Percentiles rank a stretch among this genome's conserved stretches.
Conservation (phyloP, 2,329 filamentous ascomycete genomes). For the Chalaropsis ovoidea region DNA sequence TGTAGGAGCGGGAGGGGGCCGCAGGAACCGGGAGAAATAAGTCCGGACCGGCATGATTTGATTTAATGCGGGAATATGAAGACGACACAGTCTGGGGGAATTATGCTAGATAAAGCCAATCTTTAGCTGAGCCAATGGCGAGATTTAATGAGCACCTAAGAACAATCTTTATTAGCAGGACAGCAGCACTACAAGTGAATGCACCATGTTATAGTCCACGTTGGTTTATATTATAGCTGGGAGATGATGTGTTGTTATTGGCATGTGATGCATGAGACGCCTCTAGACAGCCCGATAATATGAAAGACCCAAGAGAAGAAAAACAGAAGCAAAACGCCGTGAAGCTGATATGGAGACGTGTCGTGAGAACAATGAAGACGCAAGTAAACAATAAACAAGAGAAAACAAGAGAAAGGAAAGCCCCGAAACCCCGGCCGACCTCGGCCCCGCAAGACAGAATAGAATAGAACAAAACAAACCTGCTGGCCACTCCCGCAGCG, state of each 20-base stretch:
- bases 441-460: not conserved
- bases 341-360: not conserved
- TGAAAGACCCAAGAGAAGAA: not conserved
- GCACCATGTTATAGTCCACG: too few relatives aligned
- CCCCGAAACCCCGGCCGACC: not conserved
- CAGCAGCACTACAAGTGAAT: too few relatives aligned
- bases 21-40: not conserved
- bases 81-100: not conserved
- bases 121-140: not conserved
- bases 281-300: not conserved
- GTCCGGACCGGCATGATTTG: not conserved
- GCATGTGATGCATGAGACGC: not conserved
- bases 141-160: not conserved
- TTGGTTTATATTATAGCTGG: too few relatives aligned
- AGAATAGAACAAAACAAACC: not conserved
- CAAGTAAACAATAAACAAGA: not conserved
- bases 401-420: not conserved
- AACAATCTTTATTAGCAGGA: not conserved
- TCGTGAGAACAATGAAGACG: slow-evolving; percentile 11
- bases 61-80: not conserved
- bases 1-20: slow-evolving; percentile 11
- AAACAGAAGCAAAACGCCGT: not conserved
- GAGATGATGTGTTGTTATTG: not conserved
- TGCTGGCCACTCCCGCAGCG: not conserved
- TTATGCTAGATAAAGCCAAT: too few relatives aligned